Evolutionary conservation across 169 alveolate species (phyloP).

Genomic region (Plasmodium gallinaceum): DNA sequence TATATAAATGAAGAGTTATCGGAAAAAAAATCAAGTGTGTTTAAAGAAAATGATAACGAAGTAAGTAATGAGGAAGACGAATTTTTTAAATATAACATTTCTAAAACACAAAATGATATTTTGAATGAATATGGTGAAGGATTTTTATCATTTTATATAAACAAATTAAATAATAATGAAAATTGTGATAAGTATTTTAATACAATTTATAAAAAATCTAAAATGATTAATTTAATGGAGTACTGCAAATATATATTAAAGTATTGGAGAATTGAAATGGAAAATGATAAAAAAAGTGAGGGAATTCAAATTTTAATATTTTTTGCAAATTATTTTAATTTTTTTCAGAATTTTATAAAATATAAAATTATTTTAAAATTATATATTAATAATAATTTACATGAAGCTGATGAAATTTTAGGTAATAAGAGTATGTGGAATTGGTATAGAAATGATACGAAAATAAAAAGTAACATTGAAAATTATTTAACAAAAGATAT

Average conservation of each 20-base stretch:
- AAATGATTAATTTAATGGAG: conserved; percentile 37
- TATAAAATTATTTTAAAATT: conserved; percentile 43
- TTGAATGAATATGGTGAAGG: conserved; percentile 60
- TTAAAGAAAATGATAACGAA: not conserved
- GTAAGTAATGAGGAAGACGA: conserved; percentile 14
- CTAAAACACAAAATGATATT: conserved; percentile 6
- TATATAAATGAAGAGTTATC: not conserved
- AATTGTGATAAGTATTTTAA: conserved; percentile 13
- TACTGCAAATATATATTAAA: conserved; percentile 20
- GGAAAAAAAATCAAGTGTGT: not conserved
- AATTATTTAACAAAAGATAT: conserved; percentile 49
- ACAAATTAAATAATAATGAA: conserved; percentile 3
- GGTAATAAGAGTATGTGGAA: conserved; percentile 47
- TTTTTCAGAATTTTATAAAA: conserved; percentile 34
- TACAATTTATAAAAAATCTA: conserved; percentile 27
- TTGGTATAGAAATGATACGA: conserved; percentile 33
- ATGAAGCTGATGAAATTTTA: conserved; percentile 52
- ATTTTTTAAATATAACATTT: conserved; percentile 13
- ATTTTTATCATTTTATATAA: conserved; percentile 30
- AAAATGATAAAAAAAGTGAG: conserved; percentile 26
- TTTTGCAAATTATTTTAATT: conserved; percentile 72
- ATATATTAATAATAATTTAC: conserved; percentile 10
- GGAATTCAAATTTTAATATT: conserved; percentile 46
- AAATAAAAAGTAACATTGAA: conserved; percentile 33
- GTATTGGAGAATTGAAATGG: conserved; percentile 46